Evolutionary conservation across 495 filamentous ascomycete species (phyloP).

Genomic region (Penicillium pulvis): DNA sequence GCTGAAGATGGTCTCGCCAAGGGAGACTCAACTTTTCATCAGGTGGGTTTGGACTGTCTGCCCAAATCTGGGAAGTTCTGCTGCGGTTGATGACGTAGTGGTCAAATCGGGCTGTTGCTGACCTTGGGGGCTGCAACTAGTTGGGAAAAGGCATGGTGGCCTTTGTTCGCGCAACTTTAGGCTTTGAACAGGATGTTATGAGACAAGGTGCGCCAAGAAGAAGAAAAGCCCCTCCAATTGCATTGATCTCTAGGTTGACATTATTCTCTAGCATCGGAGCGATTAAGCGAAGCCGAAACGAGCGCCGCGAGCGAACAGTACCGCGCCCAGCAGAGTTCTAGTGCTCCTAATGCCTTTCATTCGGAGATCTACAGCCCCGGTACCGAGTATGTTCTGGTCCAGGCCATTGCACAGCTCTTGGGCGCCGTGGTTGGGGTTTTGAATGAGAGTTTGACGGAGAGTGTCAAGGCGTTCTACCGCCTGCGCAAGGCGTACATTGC

Average conservation of each 20-base stretch:
- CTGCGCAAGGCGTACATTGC: slow-evolving; percentile 87
- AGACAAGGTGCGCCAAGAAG: slow-evolving; percentile 57
- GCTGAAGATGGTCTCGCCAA: slow-evolving; percentile 75
- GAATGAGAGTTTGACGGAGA: slow-evolving; percentile 92
- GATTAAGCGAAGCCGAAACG: slow-evolving; percentile 76
- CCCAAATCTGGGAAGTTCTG: slow-evolving; percentile 1
- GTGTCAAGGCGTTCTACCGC: slow-evolving; percentile 89
- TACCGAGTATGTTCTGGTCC: slow-evolving; percentile 78
- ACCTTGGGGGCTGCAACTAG: slow-evolving; percentile 36
- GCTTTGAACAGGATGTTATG: slow-evolving; percentile 96
- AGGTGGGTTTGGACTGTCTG: slow-evolving; percentile 46
- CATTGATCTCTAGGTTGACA: not conserved
- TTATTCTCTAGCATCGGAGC: slow-evolving; percentile 58
- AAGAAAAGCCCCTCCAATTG: not conserved
- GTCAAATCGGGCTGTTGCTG: slow-evolving; percentile 8
- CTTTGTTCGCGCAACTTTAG: slow-evolving; percentile 84
- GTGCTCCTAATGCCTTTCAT: slow-evolving; percentile 50
- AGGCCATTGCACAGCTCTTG: slow-evolving; percentile 86
- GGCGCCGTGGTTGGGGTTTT: slow-evolving; percentile 83
- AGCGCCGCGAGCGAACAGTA: slow-evolving; percentile 77
- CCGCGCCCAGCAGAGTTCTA: slow-evolving; percentile 58
- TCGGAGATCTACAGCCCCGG: slow-evolving; percentile 77
- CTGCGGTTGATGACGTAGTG: slow-evolving; percentile 12
- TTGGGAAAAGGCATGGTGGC: slow-evolving; percentile 78
- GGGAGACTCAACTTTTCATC: slow-evolving; percentile 86